phyloP scores from a whole-genome alignment of 768 basidiomycete genomes.

The Rhizopogon vinicolor region DNA sequence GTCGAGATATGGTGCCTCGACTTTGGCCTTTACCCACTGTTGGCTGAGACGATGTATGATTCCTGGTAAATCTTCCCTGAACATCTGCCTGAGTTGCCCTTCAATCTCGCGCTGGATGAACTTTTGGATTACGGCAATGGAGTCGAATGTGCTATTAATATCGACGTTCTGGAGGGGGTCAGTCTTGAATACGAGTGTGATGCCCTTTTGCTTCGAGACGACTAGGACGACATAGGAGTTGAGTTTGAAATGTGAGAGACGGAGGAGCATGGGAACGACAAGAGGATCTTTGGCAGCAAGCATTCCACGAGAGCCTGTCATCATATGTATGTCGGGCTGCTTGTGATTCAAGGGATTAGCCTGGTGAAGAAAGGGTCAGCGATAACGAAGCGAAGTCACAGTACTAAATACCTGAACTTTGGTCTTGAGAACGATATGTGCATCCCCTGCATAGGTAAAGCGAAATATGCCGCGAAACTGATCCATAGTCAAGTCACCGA shows the following conservation, averaged over 20 bases:
- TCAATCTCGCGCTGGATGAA: constrained; percentile 98
- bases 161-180: constrained; percentile 98
- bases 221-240: constrained; percentile 96
- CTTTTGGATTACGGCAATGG: constrained; percentile 95
- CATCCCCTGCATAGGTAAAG: constrained; percentile 92
- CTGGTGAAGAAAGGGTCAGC: constrained; percentile 32
- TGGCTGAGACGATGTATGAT: constrained; percentile 96
- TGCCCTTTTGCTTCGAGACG: constrained; percentile 95
- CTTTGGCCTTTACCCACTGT: constrained; percentile 92
- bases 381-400: not conserved
- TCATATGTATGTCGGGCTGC: constrained; percentile 83
- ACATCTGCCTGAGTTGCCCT: constrained; percentile 96
- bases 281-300: constrained; percentile 93
- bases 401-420: constrained; percentile 76
- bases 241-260: constrained; percentile 91
- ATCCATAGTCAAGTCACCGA: constrained; percentile 92
- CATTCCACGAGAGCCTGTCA: constrained; percentile 81
- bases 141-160: constrained; percentile 97
- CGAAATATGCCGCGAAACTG: constrained; percentile 97
- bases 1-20: constrained; percentile 83
- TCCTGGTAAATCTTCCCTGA: constrained; percentile 91
- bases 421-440: constrained; percentile 79
- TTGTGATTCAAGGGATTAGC: constrained; percentile 95
- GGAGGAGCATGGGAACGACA: constrained; percentile 96
- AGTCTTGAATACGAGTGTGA: constrained; percentile 99